These are phyloP conservation scores for Zymoseptoria ardabiliae DNA, from an alignment of 2,329 filamentous ascomycete genomes.

Conservation along the genomic window DNA sequence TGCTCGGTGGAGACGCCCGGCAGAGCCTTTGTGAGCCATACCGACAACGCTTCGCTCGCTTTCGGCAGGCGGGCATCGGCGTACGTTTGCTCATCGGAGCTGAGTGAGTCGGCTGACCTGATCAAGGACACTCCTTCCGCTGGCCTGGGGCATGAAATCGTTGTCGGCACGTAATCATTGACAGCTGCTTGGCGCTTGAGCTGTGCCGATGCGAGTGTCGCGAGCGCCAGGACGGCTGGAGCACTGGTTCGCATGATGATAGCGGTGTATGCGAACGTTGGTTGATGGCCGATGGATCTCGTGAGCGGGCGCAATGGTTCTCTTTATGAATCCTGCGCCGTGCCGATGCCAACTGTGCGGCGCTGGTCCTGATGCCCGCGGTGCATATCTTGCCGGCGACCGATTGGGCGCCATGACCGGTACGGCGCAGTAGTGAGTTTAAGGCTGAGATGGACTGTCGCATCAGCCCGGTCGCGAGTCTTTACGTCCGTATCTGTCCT, in stretches of 20 bases:
- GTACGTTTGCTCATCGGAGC: constrained; percentile 4
- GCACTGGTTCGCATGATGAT: not conserved
- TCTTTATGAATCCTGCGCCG: not conserved
- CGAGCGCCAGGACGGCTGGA: not conserved
- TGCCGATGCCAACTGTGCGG: not conserved
- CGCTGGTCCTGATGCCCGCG: too few species aligned
- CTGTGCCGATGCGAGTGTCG: not conserved
- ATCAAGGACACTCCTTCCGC: not conserved
- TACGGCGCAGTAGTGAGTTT: too few species aligned
- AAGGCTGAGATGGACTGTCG: too few species aligned
- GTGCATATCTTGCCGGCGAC: too few species aligned
- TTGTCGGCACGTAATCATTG: constrained; percentile 4
- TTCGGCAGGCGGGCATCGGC: not conserved
- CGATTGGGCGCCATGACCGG: too few species aligned
- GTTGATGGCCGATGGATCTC: not conserved
- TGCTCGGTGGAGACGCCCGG: not conserved
- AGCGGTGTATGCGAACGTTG: not conserved
- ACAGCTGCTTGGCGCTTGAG: constrained; percentile 3
- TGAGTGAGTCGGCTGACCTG: constrained; percentile 5
- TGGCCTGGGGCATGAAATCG: constrained; percentile 2
- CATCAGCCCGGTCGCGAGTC: too few species aligned
- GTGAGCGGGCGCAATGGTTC: not conserved
- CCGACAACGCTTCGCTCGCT: constrained; percentile 3
- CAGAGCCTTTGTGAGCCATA: constrained; percentile 6
- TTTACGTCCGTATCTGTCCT: too few species aligned